These are phyloP conservation scores for Rhytidhysteron rufulum DNA, from an alignment of 2,329 filamentous ascomycete genomes.

Conservation along the genomic window DNA sequence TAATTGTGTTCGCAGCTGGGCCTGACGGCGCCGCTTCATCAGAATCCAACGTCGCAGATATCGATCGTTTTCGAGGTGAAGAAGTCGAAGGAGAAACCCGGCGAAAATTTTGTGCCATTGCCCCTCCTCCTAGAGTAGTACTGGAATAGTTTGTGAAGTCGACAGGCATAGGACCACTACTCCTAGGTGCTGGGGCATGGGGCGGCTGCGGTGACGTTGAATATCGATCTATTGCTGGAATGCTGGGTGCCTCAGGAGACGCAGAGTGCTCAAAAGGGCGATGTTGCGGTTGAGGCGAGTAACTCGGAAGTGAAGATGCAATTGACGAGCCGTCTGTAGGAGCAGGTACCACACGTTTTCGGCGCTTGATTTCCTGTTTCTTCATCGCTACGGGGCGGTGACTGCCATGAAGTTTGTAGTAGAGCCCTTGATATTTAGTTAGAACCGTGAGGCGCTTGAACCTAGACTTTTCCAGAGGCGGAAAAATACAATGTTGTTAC, in stretches of 20 bases:
- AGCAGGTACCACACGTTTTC: slow-evolving; percentile 90
- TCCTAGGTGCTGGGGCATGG: slow-evolving; percentile 10
- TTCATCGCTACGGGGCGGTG: slow-evolving; percentile 98
- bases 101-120: slow-evolving; percentile 14
- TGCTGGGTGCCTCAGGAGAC: slow-evolving; percentile 31
- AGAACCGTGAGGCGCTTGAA: too few relatives aligned
- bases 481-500: slow-evolving; percentile 39
- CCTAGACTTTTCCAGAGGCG: too few relatives aligned
- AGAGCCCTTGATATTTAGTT: slow-evolving; percentile 63
- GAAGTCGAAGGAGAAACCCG: slow-evolving; percentile 15
- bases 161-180: slow-evolving; percentile 29
- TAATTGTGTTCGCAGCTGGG: background rate
- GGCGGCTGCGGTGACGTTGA: slow-evolving; percentile 18
- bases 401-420: slow-evolving; percentile 92
- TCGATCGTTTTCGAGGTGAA: slow-evolving; percentile 32
- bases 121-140: background rate
- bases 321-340: slow-evolving; percentile 40
- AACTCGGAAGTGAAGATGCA: slow-evolving; percentile 16
- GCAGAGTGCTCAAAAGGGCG: slow-evolving; percentile 29
- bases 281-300: slow-evolving; percentile 18
- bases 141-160: slow-evolving; percentile 30
- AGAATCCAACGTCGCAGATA: slow-evolving; percentile 28
- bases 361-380: slow-evolving; percentile 91
- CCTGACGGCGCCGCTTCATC: slow-evolving; percentile 15
- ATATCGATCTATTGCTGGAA: slow-evolving; percentile 20